Base-by-base conservation (phyloP, 768 basidiomycete genomes). In the Suillus plorans region DNA sequence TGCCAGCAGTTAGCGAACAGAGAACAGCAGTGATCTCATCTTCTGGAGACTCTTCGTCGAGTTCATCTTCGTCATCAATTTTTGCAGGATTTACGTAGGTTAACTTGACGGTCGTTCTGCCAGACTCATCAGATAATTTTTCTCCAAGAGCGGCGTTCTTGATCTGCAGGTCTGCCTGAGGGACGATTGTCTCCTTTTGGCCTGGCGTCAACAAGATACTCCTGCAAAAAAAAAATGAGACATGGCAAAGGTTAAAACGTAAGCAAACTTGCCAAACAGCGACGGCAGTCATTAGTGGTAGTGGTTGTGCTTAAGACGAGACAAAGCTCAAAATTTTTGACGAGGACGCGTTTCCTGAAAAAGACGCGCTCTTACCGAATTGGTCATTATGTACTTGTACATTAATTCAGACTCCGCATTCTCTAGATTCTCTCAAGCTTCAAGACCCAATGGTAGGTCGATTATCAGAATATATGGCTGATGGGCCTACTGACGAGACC, bases 131-230 rank as follows among this genome's bases (percentile, higher is more conserved):
- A 45, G 77, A 80, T 63, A 96, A 79, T 69, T 86, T 82, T 64
- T 92, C 89, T 61, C 90, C 90, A 59, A 95, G 86, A 3, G 94
- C 85, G 53, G 89, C 87, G 74, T 94, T 95, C 72, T 92, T 94
- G 72, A 97, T 85, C 72, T 84, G 83, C 72, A 96, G 78, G 77
- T 92, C 90, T 42, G 83, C 83, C 62, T 85, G 84, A 64, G 90
- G 85, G 28, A 81, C 72, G 72, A 95, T 68, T 60, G 81, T 78
- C 72, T 86, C 78, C 65, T 82, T 77, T 69, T 89, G 76, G 63
- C 86, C 88, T 18, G 89, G 87, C 34, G 79, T 77, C 55, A 92
- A 75, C 57, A 79, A 80, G 28, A 84, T 70, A 74, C 88, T 89
- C 91, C 91, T 93, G 58, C 18, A 70, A 18, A 37, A 37, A 44